phyloP scores from a whole-genome alignment of 2,329 filamentous ascomycete species.

The Alternaria triticimaculans region DNA sequence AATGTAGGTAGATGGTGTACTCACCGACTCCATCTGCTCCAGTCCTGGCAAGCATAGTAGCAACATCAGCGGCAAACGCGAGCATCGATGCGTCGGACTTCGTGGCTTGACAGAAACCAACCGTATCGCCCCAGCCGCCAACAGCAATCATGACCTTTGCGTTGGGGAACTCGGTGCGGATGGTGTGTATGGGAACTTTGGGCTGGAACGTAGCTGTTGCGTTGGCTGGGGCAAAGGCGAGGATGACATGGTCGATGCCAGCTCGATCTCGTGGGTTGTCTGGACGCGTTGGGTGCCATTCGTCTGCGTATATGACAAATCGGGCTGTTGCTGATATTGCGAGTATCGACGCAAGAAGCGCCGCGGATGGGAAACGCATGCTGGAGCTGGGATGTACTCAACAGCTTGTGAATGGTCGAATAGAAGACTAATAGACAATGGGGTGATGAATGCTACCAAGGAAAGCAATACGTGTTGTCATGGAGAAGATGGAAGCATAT shows the following conservation, averaged over 20 bases:
- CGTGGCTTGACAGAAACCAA: slow-evolving; percentile 66
- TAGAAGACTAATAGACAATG: background rate
- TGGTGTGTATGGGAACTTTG: slow-evolving; percentile 59
- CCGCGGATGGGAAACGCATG: slow-evolving; percentile 29
- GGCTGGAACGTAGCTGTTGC: slow-evolving; percentile 58
- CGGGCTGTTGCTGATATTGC: slow-evolving; percentile 27
- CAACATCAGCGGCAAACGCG: slow-evolving; percentile 69
- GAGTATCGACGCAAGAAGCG: slow-evolving; percentile 24
- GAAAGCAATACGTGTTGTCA: background rate
- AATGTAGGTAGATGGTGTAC: slow-evolving; percentile 17
- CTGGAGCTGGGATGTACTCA: slow-evolving; percentile 1
- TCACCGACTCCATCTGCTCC: slow-evolving; percentile 70
- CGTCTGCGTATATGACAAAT: slow-evolving; percentile 43
- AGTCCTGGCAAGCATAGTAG: slow-evolving; percentile 65
- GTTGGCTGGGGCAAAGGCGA: slow-evolving; percentile 50
- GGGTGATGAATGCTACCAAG: background rate
- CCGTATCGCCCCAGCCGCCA: slow-evolving; percentile 75
- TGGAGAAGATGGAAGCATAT: background rate
- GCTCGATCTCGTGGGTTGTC: slow-evolving; percentile 34
- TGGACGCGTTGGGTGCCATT: slow-evolving; percentile 45
- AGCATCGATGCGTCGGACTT: slow-evolving; percentile 59
- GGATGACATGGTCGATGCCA: slow-evolving; percentile 45
- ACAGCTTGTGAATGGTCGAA: background rate
- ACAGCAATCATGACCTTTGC: slow-evolving; percentile 74
- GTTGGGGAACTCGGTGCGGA: slow-evolving; percentile 61